phyloP scores from a whole-genome alignment of 805 yeast species.

The Dipodascus albidus region DNA sequence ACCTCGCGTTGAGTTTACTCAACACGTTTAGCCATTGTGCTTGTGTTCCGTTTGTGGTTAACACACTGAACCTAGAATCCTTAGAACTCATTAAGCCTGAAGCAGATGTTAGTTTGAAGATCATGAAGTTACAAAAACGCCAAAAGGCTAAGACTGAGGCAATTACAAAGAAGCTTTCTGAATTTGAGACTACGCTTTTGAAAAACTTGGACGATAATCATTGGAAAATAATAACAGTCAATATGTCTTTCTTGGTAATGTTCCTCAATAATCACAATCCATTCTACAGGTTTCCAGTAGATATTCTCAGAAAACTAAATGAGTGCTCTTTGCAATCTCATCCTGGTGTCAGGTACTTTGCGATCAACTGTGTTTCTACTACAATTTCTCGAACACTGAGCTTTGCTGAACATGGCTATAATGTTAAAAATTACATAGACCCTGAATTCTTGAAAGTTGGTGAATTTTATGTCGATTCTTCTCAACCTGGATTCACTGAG shows the following conservation, averaged over 20 bases:
- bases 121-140: constrained; percentile 9
- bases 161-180: constrained; percentile 4
- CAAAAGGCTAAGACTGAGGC: constrained; percentile 11
- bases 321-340: constrained; percentile 32
- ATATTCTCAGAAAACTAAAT: constrained; percentile 7
- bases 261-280: not conserved
- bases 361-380: constrained; percentile 49
- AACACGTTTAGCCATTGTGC: constrained; percentile 30
- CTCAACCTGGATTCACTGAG: constrained; percentile 27
- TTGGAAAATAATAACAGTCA: constrained; percentile 16
- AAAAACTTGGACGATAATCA: constrained; percentile 9
- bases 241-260: constrained; percentile 11
- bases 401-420: constrained; percentile 37
- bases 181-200: constrained; percentile 10
- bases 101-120: constrained; percentile 9
- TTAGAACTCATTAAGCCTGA: constrained; percentile 12
- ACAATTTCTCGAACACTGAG: constrained; percentile 35
- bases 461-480: constrained; percentile 34
- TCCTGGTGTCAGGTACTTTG: constrained; percentile 51
- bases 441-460: constrained; percentile 27
- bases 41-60: constrained; percentile 34
- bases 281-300: not conserved
- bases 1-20: constrained; percentile 42
- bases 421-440: constrained; percentile 25
- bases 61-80: constrained; percentile 7